Evolutionary conservation across 225 moss, liverwort and hornwort genomes (phyloP).

Genomic region (Anthoceros angustus): DNA sequence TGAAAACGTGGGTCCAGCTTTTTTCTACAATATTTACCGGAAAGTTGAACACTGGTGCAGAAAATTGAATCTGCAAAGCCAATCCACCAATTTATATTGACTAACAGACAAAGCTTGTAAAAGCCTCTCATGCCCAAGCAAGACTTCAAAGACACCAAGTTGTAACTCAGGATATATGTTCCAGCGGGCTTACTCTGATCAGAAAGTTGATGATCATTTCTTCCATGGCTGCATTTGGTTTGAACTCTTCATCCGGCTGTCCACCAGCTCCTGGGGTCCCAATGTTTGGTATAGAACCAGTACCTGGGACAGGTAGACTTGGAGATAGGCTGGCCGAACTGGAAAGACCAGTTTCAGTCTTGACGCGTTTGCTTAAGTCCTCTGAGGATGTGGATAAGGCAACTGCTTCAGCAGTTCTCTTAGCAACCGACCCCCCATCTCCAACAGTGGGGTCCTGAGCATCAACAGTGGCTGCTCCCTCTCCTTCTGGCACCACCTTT

Average conservation of each 20-base stretch:
- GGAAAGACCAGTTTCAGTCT: conserved; percentile 65
- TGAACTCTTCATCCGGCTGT: conserved; percentile 95
- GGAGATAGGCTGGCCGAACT: conserved; percentile 73
- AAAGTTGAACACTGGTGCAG: no score
- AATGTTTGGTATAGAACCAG: conserved; percentile 64
- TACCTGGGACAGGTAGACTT: conserved; percentile 47
- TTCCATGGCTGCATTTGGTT: conserved; percentile 99
- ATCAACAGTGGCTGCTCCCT: conserved; percentile 22
- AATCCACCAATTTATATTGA: no score
- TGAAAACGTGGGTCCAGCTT: not conserved
- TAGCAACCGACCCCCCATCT: conserved; percentile 16
- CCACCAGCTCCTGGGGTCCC: conserved; percentile 92
- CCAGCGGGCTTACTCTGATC: conserved; percentile 38
- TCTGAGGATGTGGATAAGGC: conserved; percentile 41
- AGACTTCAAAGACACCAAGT: not conserved
- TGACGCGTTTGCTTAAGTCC: conserved; percentile 64
- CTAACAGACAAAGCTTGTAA: no score
- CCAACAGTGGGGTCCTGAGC: not conserved
- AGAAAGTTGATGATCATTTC: conserved; percentile 99
- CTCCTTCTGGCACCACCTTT: conserved; percentile 61
- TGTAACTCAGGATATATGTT: not conserved
- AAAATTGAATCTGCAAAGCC: no score
- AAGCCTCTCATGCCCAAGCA: no score
- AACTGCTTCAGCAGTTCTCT: conserved; percentile 48
- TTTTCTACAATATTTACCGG: no score